Evolutionary conservation across 1,284 basidiomycete species (phyloP), one percentile per base, ranked within the genome.

Genomic region (Ceratorhiza oryzae-sativae): DNA sequence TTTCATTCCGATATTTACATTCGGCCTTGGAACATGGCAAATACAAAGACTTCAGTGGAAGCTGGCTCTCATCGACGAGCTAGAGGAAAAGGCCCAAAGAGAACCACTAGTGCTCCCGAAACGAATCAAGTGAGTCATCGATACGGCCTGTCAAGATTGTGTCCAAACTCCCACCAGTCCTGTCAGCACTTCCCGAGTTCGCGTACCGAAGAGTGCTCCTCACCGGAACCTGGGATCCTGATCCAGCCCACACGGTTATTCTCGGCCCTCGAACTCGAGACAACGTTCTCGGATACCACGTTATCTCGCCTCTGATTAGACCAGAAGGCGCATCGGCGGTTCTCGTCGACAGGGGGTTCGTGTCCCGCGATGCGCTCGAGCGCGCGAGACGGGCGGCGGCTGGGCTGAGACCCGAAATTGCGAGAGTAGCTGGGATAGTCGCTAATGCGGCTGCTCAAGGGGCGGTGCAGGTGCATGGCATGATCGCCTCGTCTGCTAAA

Each of bases 21-120:
- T 96, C 76, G 91, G 86, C n/a, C 84, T 99, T 72, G 97, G 97
- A 23, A 89, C 90, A 41, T 99, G 97, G 97, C 97, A 99, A 79
- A 77, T 88, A 36, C 86, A 94, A 77, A 87, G 97, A 48, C 85
- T 99, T 51, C 88, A 94, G 79, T 99, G 97, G 97, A 99, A 99
- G 81, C 84, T 98, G 36, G 87, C 88, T 63, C 85, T 99, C 73
- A 98, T 99, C 75, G 94, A 98, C 75, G 94, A 98, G 78, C 85
- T 99, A 51, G 93, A 98, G 78, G 89, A 93, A 80, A 98, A 98
- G 82, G 83, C 98, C 32, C 86, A 90, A 73, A 86, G 91, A 34
- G 87, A 88, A 41, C 92, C 97, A 0, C 86, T 99, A 73, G 79
- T 84, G 27, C 83, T 99, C 27, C 97, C 97, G 0, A 85, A 85